Evolutionary conservation across 2,329 filamentous ascomycete genomes (phyloP).

Genomic region (Pseudogymnoascus sp.): DNA sequence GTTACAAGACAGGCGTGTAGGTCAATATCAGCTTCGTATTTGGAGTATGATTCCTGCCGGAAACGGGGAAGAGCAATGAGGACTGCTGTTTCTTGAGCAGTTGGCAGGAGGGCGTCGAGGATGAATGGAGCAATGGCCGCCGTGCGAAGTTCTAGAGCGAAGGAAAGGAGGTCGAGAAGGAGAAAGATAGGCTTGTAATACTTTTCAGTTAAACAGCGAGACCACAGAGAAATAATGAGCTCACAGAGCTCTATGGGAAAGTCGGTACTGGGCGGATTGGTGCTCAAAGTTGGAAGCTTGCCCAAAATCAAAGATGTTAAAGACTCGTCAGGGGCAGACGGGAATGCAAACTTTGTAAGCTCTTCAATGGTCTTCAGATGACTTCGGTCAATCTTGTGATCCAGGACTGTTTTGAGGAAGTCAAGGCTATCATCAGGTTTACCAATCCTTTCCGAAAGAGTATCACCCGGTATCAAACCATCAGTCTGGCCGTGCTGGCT

Average conservation of each 20-base stretch:
- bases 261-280: constrained; percentile 41
- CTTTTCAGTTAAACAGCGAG: constrained; percentile 56
- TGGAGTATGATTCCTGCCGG: constrained; percentile 36
- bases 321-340: constrained; percentile 54
- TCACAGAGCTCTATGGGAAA: constrained; percentile 57
- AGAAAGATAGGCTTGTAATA: constrained; percentile 56
- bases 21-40: constrained; percentile 51
- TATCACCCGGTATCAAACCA: constrained; percentile 23
- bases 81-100: constrained; percentile 51
- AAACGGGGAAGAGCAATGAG: constrained; percentile 41
- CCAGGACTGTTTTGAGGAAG: constrained; percentile 29
- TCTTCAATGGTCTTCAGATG: constrained; percentile 61
- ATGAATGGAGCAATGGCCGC: constrained; percentile 52
- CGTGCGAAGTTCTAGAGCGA: constrained; percentile 56
- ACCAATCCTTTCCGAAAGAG: constrained; percentile 31
- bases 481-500: constrained; percentile 10
- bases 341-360: constrained; percentile 57
- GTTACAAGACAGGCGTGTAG: constrained; percentile 57
- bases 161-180: constrained; percentile 56
- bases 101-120: constrained; percentile 47
- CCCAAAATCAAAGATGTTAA: constrained; percentile 63
- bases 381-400: constrained; percentile 33
- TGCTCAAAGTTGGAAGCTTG: constrained; percentile 52
- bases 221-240: constrained; percentile 61
- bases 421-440: constrained; percentile 36